Evolutionary conservation across 148 eudicot species (phyloP).

Genomic region (Amaranthus palmeri): DNA sequence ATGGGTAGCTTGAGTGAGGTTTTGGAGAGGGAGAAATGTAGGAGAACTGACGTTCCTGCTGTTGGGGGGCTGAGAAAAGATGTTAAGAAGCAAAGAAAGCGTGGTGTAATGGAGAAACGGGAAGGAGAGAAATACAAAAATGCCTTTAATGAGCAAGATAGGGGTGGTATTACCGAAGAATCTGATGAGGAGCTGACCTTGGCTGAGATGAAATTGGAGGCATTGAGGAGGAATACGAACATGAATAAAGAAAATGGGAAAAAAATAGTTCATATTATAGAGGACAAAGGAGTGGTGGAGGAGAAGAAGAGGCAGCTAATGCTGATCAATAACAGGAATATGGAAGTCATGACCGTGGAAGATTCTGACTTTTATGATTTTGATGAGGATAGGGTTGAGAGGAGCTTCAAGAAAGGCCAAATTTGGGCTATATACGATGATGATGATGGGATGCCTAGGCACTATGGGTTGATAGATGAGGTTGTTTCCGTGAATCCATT

Average conservation of each 20-base stretch:
- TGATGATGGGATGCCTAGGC: constrained; percentile 93
- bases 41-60: constrained; percentile 18
- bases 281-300: constrained; percentile 25
- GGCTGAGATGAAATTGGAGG: constrained; percentile 52
- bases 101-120: constrained; percentile 4
- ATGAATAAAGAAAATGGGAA: constrained; percentile 30
- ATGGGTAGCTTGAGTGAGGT: constrained; percentile 37
- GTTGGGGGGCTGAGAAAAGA: constrained; percentile 4
- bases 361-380: constrained; percentile 91
- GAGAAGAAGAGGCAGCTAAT: constrained; percentile 20
- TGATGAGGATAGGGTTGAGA: constrained; percentile 66
- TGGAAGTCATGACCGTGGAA: constrained; percentile 66
- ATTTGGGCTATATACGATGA: constrained; percentile 91
- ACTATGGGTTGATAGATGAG: constrained; percentile 71
- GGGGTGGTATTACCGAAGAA: constrained; percentile 13
- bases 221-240: constrained; percentile 34
- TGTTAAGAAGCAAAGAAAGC: background rate
- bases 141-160: background rate
- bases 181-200: constrained; percentile 33
- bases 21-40: constrained; percentile 25
- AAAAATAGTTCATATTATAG: constrained; percentile 20
- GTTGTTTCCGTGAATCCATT: constrained; percentile 66
- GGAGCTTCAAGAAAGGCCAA: constrained; percentile 79
- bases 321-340: constrained; percentile 27
- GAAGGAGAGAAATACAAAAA: background rate